Conservation (phyloP, 805 yeast species). For the Sugiyamaella americana region DNA sequence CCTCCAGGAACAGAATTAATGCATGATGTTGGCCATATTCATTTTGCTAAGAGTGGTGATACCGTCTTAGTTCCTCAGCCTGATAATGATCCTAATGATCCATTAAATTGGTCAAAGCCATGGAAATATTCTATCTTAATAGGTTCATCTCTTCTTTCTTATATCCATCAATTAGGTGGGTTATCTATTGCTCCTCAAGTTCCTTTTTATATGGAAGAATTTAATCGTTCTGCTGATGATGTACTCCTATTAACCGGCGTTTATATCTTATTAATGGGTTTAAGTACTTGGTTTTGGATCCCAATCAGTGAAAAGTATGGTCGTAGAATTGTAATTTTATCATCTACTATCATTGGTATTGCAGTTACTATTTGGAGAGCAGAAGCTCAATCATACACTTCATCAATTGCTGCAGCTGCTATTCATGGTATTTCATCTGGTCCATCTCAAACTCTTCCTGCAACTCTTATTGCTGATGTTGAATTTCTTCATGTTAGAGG, state of each 20-base stretch:
- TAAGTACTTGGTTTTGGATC: slow-evolving; percentile 45
- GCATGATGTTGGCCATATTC: slow-evolving; percentile 5
- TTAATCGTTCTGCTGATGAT: slow-evolving; percentile 3
- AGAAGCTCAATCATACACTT: slow-evolving; percentile 35
- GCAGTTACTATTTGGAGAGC: slow-evolving; percentile 40
- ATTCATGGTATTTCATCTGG: slow-evolving; percentile 43
- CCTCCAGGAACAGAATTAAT: slow-evolving; percentile 10
- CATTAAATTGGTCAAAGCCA: slow-evolving; percentile 43
- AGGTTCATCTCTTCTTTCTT: slow-evolving; percentile 23
- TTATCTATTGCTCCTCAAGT: slow-evolving; percentile 11
- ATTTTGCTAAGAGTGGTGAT: slow-evolving; percentile 9
- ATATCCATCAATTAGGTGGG: slow-evolving; percentile 11
- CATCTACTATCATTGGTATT: slow-evolving; percentile 38
- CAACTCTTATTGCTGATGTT: slow-evolving; percentile 46
- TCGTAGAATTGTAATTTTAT: slow-evolving; percentile 8
- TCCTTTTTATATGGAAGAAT: slow-evolving; percentile 9
- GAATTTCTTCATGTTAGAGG: slow-evolving; percentile 38
- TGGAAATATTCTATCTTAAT: slow-evolving; percentile 27
- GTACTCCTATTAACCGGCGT: slow-evolving; percentile 30
- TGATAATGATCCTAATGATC: slow-evolving; percentile 44
- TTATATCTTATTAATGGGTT: slow-evolving; percentile 47
- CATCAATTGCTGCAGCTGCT: slow-evolving; percentile 40
- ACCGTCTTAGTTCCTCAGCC: slow-evolving; percentile 22
- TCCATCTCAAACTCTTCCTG: slow-evolving; percentile 45
- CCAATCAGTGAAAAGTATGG: slow-evolving; percentile 33